Base-by-base conservation (phyloP, 176 grass and related monocot species). In the Zizania latifolia region DNA sequence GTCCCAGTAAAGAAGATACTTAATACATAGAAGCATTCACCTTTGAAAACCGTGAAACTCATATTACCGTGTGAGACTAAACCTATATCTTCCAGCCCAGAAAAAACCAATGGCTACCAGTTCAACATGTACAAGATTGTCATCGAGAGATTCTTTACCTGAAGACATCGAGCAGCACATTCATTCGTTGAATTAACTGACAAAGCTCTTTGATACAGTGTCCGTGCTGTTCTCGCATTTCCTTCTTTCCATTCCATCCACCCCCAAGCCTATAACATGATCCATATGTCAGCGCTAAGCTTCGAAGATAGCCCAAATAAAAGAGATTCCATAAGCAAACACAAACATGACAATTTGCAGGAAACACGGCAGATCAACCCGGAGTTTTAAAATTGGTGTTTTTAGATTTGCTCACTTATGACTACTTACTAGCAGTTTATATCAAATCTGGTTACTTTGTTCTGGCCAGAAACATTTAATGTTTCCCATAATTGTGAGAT, bases 181-280 rank as follows among this genome's bases (percentile, higher is more conserved):
- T 94, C 94, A 89, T 76, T 88, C 3, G 91, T 92, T 63, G 88
- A 89, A 87, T 98, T 92, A 65, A 98, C 84, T 35, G 91, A 86
- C 39, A 98, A 41, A 81, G 92, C 91, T 89, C 86, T 92, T 82
- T 86, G 89, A 75, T 98, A 98, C 62, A 98, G 78, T 68, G 92
- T 83, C 74, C 86, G 86, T 83, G 94, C 94, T 68, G 83, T 89
- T 83, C 77, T 87, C 7, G 80, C 81, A 53, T 98, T 98, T 86
- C 90, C 84, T 86, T 94, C 94, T 85, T 93, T 98, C 94, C 94
- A 98, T 63, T 98, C 94, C 94, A 98, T 94, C 94, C 94, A 98
- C 5, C 94, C 94, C 94, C 94, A 98, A 69, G 94, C 89, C 94
- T 98, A 77, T 19, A 93, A 64, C 26, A 58, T 34, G 28, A 77